Percentiles rank a stretch among this genome's conserved stretches.
Evolutionary conservation across 1,284 basidiomycete species (phyloP).

Genomic region (Athelia sp.): DNA sequence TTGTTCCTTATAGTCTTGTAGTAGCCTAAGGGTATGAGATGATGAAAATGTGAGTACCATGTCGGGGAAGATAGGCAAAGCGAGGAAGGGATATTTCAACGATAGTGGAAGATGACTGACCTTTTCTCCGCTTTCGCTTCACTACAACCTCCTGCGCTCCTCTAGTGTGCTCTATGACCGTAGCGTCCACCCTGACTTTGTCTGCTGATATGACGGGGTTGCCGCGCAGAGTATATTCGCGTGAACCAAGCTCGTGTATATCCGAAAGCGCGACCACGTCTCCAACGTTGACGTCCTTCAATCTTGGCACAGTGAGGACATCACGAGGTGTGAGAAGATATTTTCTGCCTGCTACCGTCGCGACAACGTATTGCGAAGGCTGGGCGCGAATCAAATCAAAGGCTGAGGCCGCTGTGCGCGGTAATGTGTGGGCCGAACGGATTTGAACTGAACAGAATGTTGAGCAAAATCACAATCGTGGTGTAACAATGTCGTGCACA

Average conservation of each 20-base stretch:
- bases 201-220: conserved; percentile 55
- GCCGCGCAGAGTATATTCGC: conserved; percentile 89
- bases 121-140: conserved; percentile 96
- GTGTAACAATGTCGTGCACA: no score
- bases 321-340: conserved; percentile 89
- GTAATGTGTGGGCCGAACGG: conserved; percentile 13
- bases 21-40: conserved; percentile 1
- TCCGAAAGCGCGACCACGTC: conserved; percentile 82
- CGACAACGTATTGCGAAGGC: conserved; percentile 85
- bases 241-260: conserved; percentile 91
- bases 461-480: conserved; percentile 11
- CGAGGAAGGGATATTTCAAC: no score
- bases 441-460: conserved; percentile 6
- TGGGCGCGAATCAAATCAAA: conserved; percentile 72
- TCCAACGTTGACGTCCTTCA: conserved; percentile 79
- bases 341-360: conserved; percentile 83
- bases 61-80: no score
- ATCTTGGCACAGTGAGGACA: conserved; percentile 86
- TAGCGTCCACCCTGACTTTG: conserved; percentile 75
- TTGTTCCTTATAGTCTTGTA: conserved; percentile 81
- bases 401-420: conserved; percentile 38
- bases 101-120: conserved; percentile 55
- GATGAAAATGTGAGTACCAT: no score
- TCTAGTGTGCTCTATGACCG: conserved; percentile 95
- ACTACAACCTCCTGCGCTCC: conserved; percentile 86